These are phyloP conservation scores for Scheffersomyces spartinae DNA, from an alignment of 805 yeast genomes.

Conservation along the genomic window DNA sequence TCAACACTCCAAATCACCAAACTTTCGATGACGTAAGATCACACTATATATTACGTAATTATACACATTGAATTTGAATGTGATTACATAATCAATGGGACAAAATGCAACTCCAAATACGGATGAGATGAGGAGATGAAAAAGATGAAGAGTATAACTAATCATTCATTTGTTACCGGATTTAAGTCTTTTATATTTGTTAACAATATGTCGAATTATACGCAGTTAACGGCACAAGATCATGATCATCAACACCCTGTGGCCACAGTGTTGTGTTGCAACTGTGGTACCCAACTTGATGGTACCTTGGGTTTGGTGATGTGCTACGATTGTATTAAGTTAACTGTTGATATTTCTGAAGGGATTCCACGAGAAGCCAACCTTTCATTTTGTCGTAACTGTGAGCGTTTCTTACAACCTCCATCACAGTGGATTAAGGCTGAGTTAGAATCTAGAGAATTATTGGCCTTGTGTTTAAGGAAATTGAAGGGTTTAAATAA, in stretches of 20 bases:
- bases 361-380: slow-evolving; percentile 90
- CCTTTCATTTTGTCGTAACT: slow-evolving; percentile 88
- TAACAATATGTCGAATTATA: slow-evolving; percentile 38
- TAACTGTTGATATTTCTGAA: slow-evolving; percentile 87
- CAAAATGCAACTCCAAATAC: no score
- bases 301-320: slow-evolving; percentile 87
- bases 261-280: slow-evolving; percentile 92
- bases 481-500: slow-evolving; percentile 79
- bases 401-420: slow-evolving; percentile 93
- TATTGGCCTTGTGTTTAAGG: slow-evolving; percentile 81
- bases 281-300: slow-evolving; percentile 98
- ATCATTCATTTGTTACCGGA: background rate
- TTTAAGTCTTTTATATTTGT: no score
- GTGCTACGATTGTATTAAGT: slow-evolving; percentile 95
- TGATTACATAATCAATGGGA: no score
- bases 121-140: no score
- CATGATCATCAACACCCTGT: slow-evolving; percentile 17
- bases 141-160: no score
- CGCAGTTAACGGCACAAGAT: slow-evolving; percentile 27
- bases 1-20: no score
- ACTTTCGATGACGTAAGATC: no score
- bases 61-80: no score
- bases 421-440: slow-evolving; percentile 91
- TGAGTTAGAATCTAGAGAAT: slow-evolving; percentile 83
- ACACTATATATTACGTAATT: no score